Evolutionary conservation across 805 yeast genomes (phyloP), one percentile per base, ranked within the genome.

Genomic region (Zygosaccharomyces rouxii): DNA sequence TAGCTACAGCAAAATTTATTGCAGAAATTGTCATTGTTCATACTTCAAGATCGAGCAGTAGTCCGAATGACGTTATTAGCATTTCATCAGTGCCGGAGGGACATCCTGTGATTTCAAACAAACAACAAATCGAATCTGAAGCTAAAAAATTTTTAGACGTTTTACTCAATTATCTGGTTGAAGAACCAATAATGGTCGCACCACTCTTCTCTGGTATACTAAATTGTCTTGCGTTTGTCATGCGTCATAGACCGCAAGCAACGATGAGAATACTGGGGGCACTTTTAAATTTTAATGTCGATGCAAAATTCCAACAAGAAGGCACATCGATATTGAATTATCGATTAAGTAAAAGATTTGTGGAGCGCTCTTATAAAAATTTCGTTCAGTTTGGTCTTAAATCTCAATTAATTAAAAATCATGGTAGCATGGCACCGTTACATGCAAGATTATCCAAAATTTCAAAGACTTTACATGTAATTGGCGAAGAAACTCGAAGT

Each of bases 1-100:
- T 86, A n/a, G 83, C 90, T 25, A 72, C 84, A n/a, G 71, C 84
- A 45, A 87, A 85, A 66, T 81, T 90, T 50, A 77, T 88, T 9
- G 80, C 80, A n/a, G 75, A 75, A 47, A 67, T 83, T 4, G 72
- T 83, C 11, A 70, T 74, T 30, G 74, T 78, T 1, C 89, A 84
- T 50, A 67, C 80, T 3, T 71, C 77, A 3, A 54, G 57, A 10
- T 42, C 55, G n/a, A 56, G 58, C 35, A 51, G 48, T 29, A 47
- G 45, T 30, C 43, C 42, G 16, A 42, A 67, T 48, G 56, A 68
- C 5, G 72, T 72, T 6, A 69, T 75, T 33, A 76, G 73, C 55
- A 70, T 73, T 48, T 75, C 76, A 45, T 67, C 73, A 38, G 69
- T 73, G 38, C 74, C 80, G n/a, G 70, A 72, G 33, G 75, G 72